Conservation (phyloP, 768 basidiomycete species). For the Auricularia sp. region DNA sequence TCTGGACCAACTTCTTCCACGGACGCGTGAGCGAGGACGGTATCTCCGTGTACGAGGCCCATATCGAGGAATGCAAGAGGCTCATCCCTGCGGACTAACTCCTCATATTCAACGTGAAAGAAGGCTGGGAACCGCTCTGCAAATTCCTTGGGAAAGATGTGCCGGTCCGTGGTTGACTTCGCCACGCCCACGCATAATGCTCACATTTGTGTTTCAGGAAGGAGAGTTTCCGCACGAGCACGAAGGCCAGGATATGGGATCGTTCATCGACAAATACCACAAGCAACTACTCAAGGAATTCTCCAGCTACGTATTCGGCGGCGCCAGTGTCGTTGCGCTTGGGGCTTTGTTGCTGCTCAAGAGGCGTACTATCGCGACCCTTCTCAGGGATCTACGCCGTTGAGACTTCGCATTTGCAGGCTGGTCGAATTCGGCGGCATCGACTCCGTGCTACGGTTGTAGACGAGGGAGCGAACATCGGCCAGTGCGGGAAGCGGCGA, state of each 20-base stretch:
- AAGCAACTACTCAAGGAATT: not conserved
- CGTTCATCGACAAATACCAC: not conserved
- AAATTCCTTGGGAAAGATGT: not conserved
- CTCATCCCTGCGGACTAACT: not conserved
- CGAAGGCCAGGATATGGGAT: not conserved
- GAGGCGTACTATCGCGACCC: not conserved
- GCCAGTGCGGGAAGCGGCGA: too few relatives aligned
- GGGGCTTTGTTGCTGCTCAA: not conserved
- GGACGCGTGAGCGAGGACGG: not conserved
- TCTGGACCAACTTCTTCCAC: not conserved
- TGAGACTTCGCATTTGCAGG: too few relatives aligned
- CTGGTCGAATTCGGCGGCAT: too few relatives aligned
- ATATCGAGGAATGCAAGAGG: not conserved
- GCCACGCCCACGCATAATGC: not conserved
- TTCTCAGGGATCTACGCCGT: not conserved
- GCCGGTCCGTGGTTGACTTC: not conserved
- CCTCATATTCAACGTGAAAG: slow-evolving; percentile 4
- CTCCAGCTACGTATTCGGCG: not conserved
- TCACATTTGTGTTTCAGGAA: not conserved
- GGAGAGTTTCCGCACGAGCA: not conserved
- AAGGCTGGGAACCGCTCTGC: slow-evolving; percentile 7
- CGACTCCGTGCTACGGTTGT: too few relatives aligned
- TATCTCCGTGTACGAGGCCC: not conserved
- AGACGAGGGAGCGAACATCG: too few relatives aligned
- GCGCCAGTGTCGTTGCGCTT: not conserved